Conservation (phyloP, 2,329 filamentous ascomycete species). For the Colletotrichum graminicola region DNA sequence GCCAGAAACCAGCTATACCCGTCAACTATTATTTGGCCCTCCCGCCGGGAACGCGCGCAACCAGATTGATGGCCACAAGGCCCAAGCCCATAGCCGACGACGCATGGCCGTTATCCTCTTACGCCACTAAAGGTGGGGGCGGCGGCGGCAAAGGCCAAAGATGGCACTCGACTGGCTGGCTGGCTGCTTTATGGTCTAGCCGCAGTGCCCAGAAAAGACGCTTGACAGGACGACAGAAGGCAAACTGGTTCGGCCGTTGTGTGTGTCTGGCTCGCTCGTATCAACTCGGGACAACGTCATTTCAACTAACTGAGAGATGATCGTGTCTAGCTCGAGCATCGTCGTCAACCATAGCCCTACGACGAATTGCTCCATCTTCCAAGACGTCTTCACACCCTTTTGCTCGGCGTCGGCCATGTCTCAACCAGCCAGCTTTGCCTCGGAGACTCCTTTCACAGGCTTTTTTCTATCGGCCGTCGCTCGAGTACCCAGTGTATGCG, state of each 20-base stretch:
- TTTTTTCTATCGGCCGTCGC: slow-evolving; percentile 4
- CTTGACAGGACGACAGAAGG: slow-evolving; percentile 3
- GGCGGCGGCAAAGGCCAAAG: slow-evolving; percentile 4
- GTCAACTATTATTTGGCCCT: slow-evolving; percentile 28
- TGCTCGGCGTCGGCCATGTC: slow-evolving; percentile 24
- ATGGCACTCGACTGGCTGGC: slow-evolving; percentile 15
- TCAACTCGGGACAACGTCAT: slow-evolving; percentile 35
- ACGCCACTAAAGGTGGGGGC: not conserved
- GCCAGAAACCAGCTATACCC: slow-evolving; percentile 11
- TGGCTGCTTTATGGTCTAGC: slow-evolving; percentile 4
- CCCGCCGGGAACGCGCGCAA: slow-evolving; percentile 36
- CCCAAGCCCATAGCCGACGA: slow-evolving; percentile 15
- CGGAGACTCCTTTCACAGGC: slow-evolving; percentile 27
- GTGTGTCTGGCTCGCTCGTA: slow-evolving; percentile 10
- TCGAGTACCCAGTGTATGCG: not conserved
- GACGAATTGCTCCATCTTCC: slow-evolving; percentile 11
- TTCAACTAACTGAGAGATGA: slow-evolving; percentile 4
- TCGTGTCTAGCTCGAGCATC: slow-evolving; percentile 13
- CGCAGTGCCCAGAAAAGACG: slow-evolving; percentile 34
- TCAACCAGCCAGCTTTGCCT: slow-evolving; percentile 21
- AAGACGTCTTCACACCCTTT: slow-evolving; percentile 29
- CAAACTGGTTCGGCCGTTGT: slow-evolving; percentile 11
- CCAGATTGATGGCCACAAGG: not conserved
- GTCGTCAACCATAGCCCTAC: slow-evolving; percentile 19
- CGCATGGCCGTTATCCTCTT: slow-evolving; percentile 32